Percentiles rank a stretch among this genome's conserved stretches.
Conservation (phyloP, 1,139 yeast species). For the Chernovozyma aurita region DNA sequence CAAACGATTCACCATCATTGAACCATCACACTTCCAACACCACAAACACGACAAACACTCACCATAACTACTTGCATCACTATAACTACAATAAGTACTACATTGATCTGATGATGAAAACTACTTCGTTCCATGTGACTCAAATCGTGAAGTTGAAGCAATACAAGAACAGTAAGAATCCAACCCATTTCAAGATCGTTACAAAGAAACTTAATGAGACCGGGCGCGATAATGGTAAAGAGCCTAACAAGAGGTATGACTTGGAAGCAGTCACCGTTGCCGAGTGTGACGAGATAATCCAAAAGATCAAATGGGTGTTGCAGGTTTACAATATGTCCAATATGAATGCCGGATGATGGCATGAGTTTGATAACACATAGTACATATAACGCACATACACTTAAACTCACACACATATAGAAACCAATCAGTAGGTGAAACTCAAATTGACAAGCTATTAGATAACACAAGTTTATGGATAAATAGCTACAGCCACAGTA, state of each 20-base stretch:
- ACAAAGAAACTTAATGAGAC: slow-evolving; percentile 54
- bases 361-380: too few species aligned
- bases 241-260: slow-evolving; percentile 52
- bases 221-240: slow-evolving; percentile 36
- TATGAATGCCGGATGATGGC: slow-evolving; percentile 2
- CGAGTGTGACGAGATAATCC: slow-evolving; percentile 73
- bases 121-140: slow-evolving; percentile 81
- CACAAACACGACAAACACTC: slow-evolving; percentile 17
- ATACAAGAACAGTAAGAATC: slow-evolving; percentile 59
- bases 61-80: slow-evolving; percentile 45
- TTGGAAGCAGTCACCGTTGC: slow-evolving; percentile 65
- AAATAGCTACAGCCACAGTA: too few species aligned
- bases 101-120: slow-evolving; percentile 55
- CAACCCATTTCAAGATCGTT: slow-evolving; percentile 76
- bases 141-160: slow-evolving; percentile 76
- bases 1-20: slow-evolving; percentile 17
- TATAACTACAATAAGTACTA: slow-evolving; percentile 46
- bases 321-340: slow-evolving; percentile 39
- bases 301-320: slow-evolving; percentile 52
- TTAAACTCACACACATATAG: neutral
- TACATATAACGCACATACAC: too few species aligned
- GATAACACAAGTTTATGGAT: too few species aligned
- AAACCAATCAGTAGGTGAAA: neutral
- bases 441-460: too few species aligned
- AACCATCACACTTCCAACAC: slow-evolving; percentile 12